Evolutionary conservation across 495 filamentous ascomycete species (phyloP), one percentile per base, ranked within the genome.

Genomic region (Lasiosphaeriaceae sp.): DNA sequence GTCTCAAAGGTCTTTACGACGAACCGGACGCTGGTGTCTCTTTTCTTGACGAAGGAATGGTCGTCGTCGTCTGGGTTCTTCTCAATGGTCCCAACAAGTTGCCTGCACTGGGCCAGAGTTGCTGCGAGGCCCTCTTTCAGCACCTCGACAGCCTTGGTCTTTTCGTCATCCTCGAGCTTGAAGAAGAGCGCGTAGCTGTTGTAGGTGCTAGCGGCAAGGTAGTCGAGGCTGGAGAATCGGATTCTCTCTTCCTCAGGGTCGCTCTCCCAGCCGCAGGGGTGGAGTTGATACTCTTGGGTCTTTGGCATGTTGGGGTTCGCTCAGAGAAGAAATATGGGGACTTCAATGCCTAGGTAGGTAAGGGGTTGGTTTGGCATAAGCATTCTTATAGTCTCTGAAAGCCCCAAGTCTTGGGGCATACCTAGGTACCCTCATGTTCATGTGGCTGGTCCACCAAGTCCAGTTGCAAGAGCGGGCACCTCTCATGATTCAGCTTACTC

Each of bases 41-140:
- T 63, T 49, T 64, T 75, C 59, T 77, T 80, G 51, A 70, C 61
- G 49, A 77, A 77, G 1, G 66, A 71, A 46, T 73, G 63, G 37
- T 70, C 67, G 22, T 70, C 71, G 7, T 51, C 47, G 7, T 64
- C 17, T 4, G 60, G 39, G 24, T 73, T 50, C 52, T 73, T 72
- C 54, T 79, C 74, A 29, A 80, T 72, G 12, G 65, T 74, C 14
- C 76, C 75, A 14, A 71, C 70, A 14, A 79, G 55, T 53, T 79
- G 74, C 14, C 75, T 61, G 17, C 56, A 56, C 50, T 80, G 74
- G 47, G 63, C 63, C n/a, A 80, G 64, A 2, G 74, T 77, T 8
- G 59, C 54, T 48, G 76, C 69, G 22, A 79, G 70, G 35, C 73
- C 72, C 21, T 59, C 58, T 39, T 68, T 71, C 22, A 78, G 54